Base-by-base conservation (phyloP, 2,329 filamentous ascomycete species). In the Basipetospora chlamydospora region DNA sequence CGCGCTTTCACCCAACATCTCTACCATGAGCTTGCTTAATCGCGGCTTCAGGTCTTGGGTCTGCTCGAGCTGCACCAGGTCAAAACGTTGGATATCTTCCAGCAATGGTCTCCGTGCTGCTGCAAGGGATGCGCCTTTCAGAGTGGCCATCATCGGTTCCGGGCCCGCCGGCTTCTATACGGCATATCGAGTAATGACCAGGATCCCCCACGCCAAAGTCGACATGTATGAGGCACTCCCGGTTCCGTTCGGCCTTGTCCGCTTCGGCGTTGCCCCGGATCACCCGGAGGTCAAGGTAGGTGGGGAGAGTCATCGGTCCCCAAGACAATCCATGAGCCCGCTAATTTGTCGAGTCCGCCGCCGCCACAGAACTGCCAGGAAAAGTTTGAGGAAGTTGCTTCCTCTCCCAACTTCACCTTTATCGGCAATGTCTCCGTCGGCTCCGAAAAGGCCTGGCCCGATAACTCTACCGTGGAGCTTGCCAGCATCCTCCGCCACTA, bases 171-270 rank as follows among this genome's bases (percentile, higher is more conserved):
- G 90, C 3, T 98, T 96, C 63, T 98, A 98, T 54, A 83, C 88
- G 1, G 80, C 90, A 1, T 84, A 90, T 49, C 74, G 86, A 40
- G 69, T 94, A 38, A 78, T 96, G 67, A 71, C 73, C 37, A 83
- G 77, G 49, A 67, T 90, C 26, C 66, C 76, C 16, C 64, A 77
- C 51, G 77, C 79, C 0, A 68, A 72, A 35, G 70, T 98, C 16
- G 88, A 96, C 57, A 96, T 98, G 88, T 98, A 93, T 52, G 90
- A 98, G 59, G 76, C 84, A 20, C 61, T 96, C 26, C 90, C 90
- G 0, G 86, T 93, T 4, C 90, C 90, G 0, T 98, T 84, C 52
- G 90, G 90, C 1, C 68, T 98, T 38, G 87, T 93, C 34, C 71
- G 90, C 38, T 94, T 90, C 51, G 90, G 90, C 7, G 90, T 98